Evolutionary conservation across 164 flowering plant genomes (phyloP).

Genomic region (Warburgia ugandensis): DNA sequence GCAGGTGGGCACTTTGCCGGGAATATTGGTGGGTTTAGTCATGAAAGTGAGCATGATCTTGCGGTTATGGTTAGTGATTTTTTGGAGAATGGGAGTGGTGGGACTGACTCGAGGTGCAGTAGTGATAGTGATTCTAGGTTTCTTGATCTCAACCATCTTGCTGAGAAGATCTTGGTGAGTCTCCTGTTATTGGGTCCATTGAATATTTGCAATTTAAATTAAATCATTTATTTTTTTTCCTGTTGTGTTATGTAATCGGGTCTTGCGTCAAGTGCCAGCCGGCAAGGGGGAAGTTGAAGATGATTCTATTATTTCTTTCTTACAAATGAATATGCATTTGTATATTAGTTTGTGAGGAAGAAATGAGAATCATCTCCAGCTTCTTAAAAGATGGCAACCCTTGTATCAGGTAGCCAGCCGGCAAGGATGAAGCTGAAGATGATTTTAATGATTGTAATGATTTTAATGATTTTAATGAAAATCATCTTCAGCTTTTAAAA

Average conservation of each 20-base stretch:
- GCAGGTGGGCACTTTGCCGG: constrained; percentile 23
- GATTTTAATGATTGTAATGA: too few species aligned
- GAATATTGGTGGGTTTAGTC: constrained; percentile 49
- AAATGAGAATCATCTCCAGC: too few species aligned
- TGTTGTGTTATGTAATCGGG: neutral
- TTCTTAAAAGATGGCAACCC: too few species aligned
- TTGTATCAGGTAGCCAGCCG: too few species aligned
- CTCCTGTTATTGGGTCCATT: neutral
- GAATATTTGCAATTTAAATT: neutral
- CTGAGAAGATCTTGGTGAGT: constrained; percentile 56
- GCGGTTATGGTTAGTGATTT: constrained; percentile 86
- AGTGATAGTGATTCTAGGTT: constrained; percentile 82
- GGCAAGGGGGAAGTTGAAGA: too few species aligned
- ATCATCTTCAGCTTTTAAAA: too few species aligned
- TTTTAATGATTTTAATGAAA: too few species aligned
- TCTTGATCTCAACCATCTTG: constrained; percentile 56
- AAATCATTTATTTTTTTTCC: neutral
- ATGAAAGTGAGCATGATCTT: constrained; percentile 84
- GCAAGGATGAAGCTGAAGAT: too few species aligned
- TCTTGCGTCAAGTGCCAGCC: too few species aligned
- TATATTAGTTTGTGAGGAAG: too few species aligned
- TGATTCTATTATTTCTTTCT: too few species aligned
- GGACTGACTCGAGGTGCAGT: constrained; percentile 64
- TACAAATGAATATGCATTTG: too few species aligned
- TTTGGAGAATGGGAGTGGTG: constrained; percentile 67